phyloP scores from a whole-genome alignment of 1,284 basidiomycete genomes.

The Trametes sp. region DNA sequence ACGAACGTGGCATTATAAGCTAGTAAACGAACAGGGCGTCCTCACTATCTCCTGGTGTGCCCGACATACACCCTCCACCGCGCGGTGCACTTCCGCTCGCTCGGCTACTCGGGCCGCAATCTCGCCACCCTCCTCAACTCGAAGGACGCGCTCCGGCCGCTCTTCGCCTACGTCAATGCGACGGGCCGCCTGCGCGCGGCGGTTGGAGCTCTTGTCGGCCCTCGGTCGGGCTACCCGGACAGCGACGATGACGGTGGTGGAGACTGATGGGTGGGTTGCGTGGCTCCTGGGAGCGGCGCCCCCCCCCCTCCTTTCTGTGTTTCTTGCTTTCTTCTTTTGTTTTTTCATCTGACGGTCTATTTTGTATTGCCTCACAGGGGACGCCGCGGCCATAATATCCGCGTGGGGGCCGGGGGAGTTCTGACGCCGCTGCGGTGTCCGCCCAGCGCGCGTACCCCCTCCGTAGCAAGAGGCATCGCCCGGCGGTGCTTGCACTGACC shows the following conservation, averaged over 20 bases:
- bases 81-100: neutral
- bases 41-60: no score
- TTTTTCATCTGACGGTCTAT: neutral
- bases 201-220: neutral
- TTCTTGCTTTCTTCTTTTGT: no score
- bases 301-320: no score
- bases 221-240: neutral
- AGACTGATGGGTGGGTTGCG: no score
- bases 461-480: constrained; percentile 5
- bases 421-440: constrained; percentile 3
- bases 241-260: neutral
- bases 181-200: neutral
- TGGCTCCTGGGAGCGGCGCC: no score
- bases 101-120: neutral
- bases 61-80: neutral
- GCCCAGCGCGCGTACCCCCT: neutral
- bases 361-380: neutral
- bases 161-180: neutral
- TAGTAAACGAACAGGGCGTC: no score
- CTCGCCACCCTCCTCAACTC: neutral
- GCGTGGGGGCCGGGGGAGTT: constrained; percentile 8
- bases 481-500: neutral
- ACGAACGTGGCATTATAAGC: no score
- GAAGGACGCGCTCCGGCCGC: neutral
- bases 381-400: neutral